Percentiles rank a stretch among this genome's conserved stretches.
phyloP scores from a whole-genome alignment of 768 basidiomycete species.

The Sporobolomyces pararoseus region DNA sequence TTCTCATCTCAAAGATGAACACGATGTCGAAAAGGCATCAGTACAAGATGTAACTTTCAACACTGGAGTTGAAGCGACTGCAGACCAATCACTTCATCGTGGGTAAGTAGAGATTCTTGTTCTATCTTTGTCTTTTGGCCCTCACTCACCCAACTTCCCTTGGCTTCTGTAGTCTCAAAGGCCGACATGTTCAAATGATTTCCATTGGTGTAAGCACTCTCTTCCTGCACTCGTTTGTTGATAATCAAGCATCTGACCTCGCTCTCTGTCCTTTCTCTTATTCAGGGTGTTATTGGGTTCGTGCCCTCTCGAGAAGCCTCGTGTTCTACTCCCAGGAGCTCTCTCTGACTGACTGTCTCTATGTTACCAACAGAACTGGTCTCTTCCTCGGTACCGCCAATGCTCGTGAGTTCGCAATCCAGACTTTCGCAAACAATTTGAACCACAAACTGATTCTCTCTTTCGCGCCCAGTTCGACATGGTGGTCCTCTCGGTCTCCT shows the following conservation, averaged over 20 bases:
- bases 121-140: neutral
- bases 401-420: constrained; percentile 19
- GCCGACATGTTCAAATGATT: constrained; percentile 36
- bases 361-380: constrained; percentile 34
- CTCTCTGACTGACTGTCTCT: neutral
- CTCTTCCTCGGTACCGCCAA: constrained; percentile 46
- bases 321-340: neutral
- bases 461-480: constrained; percentile 23
- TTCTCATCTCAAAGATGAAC: constrained; percentile 21
- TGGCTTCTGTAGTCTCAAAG: constrained; percentile 8
- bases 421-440: neutral
- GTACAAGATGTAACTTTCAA: constrained; percentile 14
- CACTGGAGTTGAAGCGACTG: neutral
- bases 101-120: neutral
- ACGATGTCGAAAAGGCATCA: constrained; percentile 24
- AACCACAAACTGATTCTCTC: neutral
- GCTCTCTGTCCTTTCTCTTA: neutral
- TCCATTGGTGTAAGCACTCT: constrained; percentile 21
- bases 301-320: no score
- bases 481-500: constrained; percentile 44
- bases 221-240: neutral
- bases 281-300: constrained; percentile 35
- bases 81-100: constrained; percentile 16
- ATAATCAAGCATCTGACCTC: neutral
- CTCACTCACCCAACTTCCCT: neutral